Percentiles rank a stretch among this genome's conserved stretches.
phyloP scores from a whole-genome alignment of 306 rosid species.

The Begonia loranthoides region DNA sequence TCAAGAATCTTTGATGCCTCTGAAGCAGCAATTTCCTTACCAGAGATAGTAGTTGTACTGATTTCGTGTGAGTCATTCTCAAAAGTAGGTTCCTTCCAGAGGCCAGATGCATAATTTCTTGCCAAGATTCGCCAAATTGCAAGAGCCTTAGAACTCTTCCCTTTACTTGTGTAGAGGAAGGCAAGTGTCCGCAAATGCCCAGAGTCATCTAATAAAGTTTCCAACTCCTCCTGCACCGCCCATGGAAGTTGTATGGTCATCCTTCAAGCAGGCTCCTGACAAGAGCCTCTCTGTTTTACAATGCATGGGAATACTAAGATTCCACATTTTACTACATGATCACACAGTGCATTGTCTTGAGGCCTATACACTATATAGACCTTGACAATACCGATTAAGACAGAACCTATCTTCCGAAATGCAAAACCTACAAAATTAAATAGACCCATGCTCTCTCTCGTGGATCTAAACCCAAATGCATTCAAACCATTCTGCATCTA shows the following conservation, averaged over 20 bases:
- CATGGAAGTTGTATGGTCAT: conserved; percentile 38
- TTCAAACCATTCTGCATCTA: too few relatives aligned
- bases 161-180: conserved; percentile 84
- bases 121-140: conserved; percentile 83
- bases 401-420: too few relatives aligned
- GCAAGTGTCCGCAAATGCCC: conserved; percentile 93
- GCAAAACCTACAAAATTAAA: too few relatives aligned
- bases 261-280: conserved; percentile 33
- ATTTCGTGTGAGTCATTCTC: conserved; percentile 21
- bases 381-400: neutral
- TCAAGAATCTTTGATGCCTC: conserved; percentile 94
- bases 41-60: conserved; percentile 29
- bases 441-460: too few relatives aligned
- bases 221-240: conserved; percentile 91
- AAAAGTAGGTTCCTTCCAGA: conserved; percentile 55
- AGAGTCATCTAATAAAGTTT: conserved; percentile 70
- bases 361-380: conserved; percentile 11
- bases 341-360: conserved; percentile 22
- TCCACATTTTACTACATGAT: conserved; percentile 20
- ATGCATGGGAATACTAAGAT: conserved; percentile 33
- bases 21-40: conserved; percentile 66
- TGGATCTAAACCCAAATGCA: too few relatives aligned
- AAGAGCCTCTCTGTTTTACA: conserved; percentile 36
- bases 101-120: conserved; percentile 67
- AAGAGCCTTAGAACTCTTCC: conserved; percentile 86